Conservation (phyloP, 306 rosid genomes). For the Dryas octopetala region DNA sequence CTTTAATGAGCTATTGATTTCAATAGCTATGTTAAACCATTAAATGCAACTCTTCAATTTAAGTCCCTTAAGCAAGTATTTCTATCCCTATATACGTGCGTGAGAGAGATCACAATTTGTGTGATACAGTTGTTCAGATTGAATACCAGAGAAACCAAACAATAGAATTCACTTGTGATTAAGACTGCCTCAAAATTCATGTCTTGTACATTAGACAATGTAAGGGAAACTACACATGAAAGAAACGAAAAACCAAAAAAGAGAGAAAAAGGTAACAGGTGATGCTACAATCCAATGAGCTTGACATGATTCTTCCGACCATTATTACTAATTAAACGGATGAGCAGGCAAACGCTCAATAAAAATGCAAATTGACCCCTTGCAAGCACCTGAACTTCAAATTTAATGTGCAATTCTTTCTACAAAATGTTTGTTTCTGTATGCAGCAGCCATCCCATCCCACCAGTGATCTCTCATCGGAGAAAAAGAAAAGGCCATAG, state of each 20-base stretch:
- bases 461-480: constrained; percentile 28
- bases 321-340: background rate
- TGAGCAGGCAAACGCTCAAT: background rate
- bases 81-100: too few species aligned
- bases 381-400: constrained; percentile 15
- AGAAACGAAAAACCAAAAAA: background rate
- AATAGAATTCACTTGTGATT: background rate
- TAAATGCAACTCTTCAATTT: too few species aligned
- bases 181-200: background rate
- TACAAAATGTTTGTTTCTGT: constrained; percentile 40
- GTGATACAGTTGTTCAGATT: too few species aligned
- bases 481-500: constrained; percentile 27
- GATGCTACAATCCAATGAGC: background rate
- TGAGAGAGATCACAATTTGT: too few species aligned
- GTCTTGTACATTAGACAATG: constrained; percentile 4
- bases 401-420: constrained; percentile 34
- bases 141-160: constrained; percentile 1
- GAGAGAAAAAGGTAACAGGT: background rate
- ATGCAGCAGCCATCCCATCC: constrained; percentile 19
- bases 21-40: too few species aligned
- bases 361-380: constrained; percentile 11
- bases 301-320: background rate
- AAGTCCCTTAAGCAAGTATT: too few species aligned
- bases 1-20: too few species aligned
- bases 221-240: constrained; percentile 6